Evolutionary conservation across 73 alveolate species (phyloP).

Genomic region (Paramecium primaurelia): DNA sequence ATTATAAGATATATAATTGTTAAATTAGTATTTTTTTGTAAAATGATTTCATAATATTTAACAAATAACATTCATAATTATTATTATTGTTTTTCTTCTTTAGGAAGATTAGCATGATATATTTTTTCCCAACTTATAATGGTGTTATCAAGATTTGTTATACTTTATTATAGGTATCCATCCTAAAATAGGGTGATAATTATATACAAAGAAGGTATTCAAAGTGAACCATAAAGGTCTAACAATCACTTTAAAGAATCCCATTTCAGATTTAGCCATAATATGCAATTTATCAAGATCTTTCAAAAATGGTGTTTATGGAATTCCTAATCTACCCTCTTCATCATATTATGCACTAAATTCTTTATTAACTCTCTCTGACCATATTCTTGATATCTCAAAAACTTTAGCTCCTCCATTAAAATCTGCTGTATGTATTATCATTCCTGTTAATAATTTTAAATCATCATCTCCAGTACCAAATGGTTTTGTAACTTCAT

Average conservation of each 20-base stretch:
- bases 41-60: not conserved
- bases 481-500: not conserved
- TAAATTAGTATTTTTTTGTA: not conserved
- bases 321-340: slow-evolving; percentile 58
- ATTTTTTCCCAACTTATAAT: slow-evolving; percentile 46
- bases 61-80: not conserved
- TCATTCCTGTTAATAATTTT: slow-evolving; percentile 58
- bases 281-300: slow-evolving; percentile 56
- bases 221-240: slow-evolving; percentile 52
- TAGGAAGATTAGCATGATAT: slow-evolving; percentile 40
- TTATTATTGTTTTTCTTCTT: not conserved
- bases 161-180: slow-evolving; percentile 9
- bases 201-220: slow-evolving; percentile 26
- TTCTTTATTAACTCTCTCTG: slow-evolving; percentile 62
- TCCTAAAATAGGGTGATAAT: not conserved
- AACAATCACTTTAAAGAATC: slow-evolving; percentile 59
- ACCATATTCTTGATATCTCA: slow-evolving; percentile 55
- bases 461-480: slow-evolving; percentile 50
- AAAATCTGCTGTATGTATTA: slow-evolving; percentile 63
- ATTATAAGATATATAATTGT: too few species aligned
- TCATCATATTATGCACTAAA: slow-evolving; percentile 56
- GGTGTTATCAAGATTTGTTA: slow-evolving; percentile 40
- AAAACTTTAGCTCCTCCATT: slow-evolving; percentile 62
- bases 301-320: slow-evolving; percentile 53
- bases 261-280: slow-evolving; percentile 59